phyloP scores from a whole-genome alignment of 495 filamentous ascomycete genomes.

The Penicillium mononematosum region DNA sequence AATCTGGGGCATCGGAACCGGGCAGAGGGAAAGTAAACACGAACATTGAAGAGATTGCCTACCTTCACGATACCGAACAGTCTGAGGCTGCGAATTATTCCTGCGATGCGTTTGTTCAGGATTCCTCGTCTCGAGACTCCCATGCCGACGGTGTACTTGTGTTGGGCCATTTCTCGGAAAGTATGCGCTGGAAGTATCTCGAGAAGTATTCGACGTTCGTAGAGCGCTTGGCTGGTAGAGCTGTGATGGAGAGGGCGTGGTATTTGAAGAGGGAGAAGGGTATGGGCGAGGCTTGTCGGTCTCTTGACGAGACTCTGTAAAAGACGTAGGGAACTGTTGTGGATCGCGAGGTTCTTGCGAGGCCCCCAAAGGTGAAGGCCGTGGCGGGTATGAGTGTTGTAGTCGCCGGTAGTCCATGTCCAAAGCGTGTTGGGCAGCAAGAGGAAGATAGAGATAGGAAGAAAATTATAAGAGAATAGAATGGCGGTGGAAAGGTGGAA shows the following conservation, averaged over 20 bases:
- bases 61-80: slow-evolving; percentile 35
- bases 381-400: slow-evolving; percentile 10
- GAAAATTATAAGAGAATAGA: slow-evolving; percentile 1
- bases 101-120: slow-evolving; percentile 25
- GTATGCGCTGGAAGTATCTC: slow-evolving; percentile 22
- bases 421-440: slow-evolving; percentile 4
- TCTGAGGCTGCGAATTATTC: slow-evolving; percentile 27
- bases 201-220: slow-evolving; percentile 15
- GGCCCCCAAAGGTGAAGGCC: slow-evolving; percentile 9
- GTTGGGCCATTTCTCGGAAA: slow-evolving; percentile 21
- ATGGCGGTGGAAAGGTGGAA: slow-evolving; percentile 20
- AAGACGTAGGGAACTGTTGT: slow-evolving; percentile 8
- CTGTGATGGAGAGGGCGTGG: slow-evolving; percentile 17
- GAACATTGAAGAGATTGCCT: slow-evolving; percentile 12
- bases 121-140: slow-evolving; percentile 26
- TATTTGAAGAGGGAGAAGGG: slow-evolving; percentile 16
- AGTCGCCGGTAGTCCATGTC: slow-evolving; percentile 12
- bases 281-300: slow-evolving; percentile 32
- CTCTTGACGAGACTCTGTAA: slow-evolving; percentile 29
- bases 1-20: slow-evolving; percentile 24
- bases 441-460: background rate
- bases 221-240: slow-evolving; percentile 16
- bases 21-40: slow-evolving; percentile 13
- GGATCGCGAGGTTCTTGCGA: slow-evolving; percentile 8
- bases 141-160: slow-evolving; percentile 25